phyloP scores from a whole-genome alignment of 306 rosid species.

The Cucumis hystrix region DNA sequence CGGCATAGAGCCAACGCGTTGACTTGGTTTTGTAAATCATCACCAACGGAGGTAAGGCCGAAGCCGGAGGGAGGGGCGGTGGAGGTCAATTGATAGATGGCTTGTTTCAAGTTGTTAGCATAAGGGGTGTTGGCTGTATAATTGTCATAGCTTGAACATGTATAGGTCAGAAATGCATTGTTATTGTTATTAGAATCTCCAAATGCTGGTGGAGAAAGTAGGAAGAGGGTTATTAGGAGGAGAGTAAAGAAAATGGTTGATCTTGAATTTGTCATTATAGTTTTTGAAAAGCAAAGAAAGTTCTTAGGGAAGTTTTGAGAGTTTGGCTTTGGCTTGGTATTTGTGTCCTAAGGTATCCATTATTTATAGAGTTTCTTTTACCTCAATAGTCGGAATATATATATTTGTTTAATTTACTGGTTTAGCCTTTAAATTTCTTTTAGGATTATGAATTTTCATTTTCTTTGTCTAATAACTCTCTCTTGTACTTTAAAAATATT shows the following conservation, averaged over 20 bases:
- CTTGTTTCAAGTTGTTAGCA: slow-evolving; percentile 10
- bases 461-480: no score
- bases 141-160: slow-evolving; percentile 30
- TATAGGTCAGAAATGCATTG: slow-evolving; percentile 22
- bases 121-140: slow-evolving; percentile 23
- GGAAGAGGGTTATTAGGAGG: background rate
- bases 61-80: background rate
- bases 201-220: background rate
- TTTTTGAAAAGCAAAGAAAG: background rate
- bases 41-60: background rate
- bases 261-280: background rate
- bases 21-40: slow-evolving; percentile 1
- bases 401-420: no score
- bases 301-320: background rate
- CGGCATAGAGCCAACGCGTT: slow-evolving; percentile 26
- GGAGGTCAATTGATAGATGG: slow-evolving; percentile 8
- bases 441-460: no score
- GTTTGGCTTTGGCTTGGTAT: background rate
- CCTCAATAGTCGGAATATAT: background rate
- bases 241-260: background rate
- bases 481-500: no score
- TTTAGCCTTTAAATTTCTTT: no score
- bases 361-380: background rate
- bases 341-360: background rate
- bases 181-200: background rate